phyloP scores from a whole-genome alignment of 2,329 filamentous ascomycete species.

The Paraphaeosphaeria minitans region DNA sequence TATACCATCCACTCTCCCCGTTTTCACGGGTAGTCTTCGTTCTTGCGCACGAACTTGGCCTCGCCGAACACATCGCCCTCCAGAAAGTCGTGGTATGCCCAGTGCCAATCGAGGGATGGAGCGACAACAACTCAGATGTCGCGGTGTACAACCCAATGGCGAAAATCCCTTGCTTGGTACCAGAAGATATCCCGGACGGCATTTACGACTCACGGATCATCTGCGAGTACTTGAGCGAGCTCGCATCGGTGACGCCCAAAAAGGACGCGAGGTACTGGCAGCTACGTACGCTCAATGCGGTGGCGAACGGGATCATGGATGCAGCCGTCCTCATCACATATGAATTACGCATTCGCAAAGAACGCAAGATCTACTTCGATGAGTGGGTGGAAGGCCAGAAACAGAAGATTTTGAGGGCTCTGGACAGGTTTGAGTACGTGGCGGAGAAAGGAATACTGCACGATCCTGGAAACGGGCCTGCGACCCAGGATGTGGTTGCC shows the following conservation, averaged over 20 bases:
- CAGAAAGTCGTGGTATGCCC: constrained; percentile 40
- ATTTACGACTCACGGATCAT: constrained; percentile 38
- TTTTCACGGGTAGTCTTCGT: constrained; percentile 38
- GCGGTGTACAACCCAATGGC: constrained; percentile 35
- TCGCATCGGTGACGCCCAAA: constrained; percentile 16
- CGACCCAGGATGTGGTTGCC: constrained; percentile 29
- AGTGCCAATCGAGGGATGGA: constrained; percentile 33
- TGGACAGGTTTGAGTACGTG: constrained; percentile 33
- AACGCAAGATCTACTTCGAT: constrained; percentile 26
- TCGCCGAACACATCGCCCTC: constrained; percentile 29
- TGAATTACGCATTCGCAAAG: constrained; percentile 33
- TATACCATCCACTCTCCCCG: constrained; percentile 37
- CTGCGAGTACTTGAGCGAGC: constrained; percentile 31
- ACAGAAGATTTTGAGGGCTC: constrained; percentile 29
- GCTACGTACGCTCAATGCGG: constrained; percentile 29
- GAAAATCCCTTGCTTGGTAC: constrained; percentile 37
- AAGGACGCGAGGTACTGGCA: constrained; percentile 29
- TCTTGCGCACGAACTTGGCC: constrained; percentile 33
- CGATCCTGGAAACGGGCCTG: constrained; percentile 13
- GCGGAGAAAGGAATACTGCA: constrained; percentile 20
- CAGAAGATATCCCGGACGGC: constrained; percentile 30
- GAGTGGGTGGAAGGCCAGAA: constrained; percentile 39
- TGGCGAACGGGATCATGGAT: constrained; percentile 39
- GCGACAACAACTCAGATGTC: constrained; percentile 36
- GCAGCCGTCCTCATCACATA: constrained; percentile 34